Evolutionary conservation across 2,329 filamentous ascomycete genomes (phyloP), one percentile per base, ranked within the genome.

Genomic region (Trichoderma koningiopsis): DNA sequence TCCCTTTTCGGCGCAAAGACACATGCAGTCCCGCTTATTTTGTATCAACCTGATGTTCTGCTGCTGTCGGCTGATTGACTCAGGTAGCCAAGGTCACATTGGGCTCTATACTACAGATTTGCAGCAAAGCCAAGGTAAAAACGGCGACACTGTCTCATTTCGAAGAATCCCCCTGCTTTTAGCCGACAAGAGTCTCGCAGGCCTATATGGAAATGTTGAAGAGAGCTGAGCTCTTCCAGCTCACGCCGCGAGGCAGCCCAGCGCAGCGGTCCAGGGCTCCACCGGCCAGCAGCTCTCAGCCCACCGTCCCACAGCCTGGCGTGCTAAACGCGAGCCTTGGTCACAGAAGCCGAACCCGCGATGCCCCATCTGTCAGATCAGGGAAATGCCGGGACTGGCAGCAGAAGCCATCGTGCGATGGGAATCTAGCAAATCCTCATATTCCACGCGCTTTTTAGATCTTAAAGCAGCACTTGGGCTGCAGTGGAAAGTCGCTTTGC

Each of bases 271-370:
- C n/a, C 53, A 47, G 57, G 53, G 27, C 63, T 58, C 63, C 63
- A 66, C 63, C 37, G 24, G 43, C 40, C 52, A n/a, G 27, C 49
- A 63, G 60, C 60, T 53, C 60, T 52, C 47, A 35, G 43, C 60
- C 60, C 43, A 35, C 52, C 40, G 64, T 67, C 40, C 64, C 64
- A 67, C 64, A 24, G 43, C 40, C 16, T 33, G 29, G 14, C 43
- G 35, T 27, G 33, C 62, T 65, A 65, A 56, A 29, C 22, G 14
- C 29, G 43, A 35, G 33, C 60, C 43, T 64, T 47, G 33, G 29
- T 64, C 22, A 33, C 40, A 27, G 24, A 55, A 24, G n/a, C 33
- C 33, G 52, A 55, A 13, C 47, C 33, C 33, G 52, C 27, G 52
- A 43, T 65, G 63, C 35, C 43, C 53, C 47, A 49, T 49, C 27